Evolutionary conservation across 371 early-diverging fungal genomes (phyloP), one percentile per base, ranked within the genome.

Genomic region (Apophysomyces trapeziformis): DNA sequence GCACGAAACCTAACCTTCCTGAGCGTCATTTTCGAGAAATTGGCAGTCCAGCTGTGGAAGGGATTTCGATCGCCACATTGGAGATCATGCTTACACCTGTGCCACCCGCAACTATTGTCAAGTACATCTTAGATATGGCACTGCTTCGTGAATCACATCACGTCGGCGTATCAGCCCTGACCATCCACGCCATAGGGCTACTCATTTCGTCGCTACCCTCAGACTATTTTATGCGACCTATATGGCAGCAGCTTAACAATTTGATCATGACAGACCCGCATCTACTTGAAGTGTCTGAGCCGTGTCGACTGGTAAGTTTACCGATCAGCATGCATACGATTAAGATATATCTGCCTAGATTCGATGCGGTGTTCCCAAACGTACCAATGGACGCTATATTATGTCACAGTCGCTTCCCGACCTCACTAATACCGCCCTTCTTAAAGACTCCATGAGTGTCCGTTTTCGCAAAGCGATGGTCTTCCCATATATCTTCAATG

Each of bases 21-120:
- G 92, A 92, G 68, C 79, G 90, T 0, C 92, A 91, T 68, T 93
- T 90, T 66, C 84, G 92, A 39, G 93, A 93, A 71, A 89, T 92
- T 38, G 82, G 92, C 1, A 92, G 90, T 58, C 93, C 93, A 12
- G 87, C 89, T 12, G 79, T 90, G 13, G 83, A 86, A 63, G 89
- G 84, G 0, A 77, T 92, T 39, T 80, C 80, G 16, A 84, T 87
- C 43, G 89, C 89, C 6, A 83, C 84, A n/a, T 79, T 92, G 16
- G 93, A 93, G 68, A 72, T 89, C 32, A 74, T 93, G 66, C 63
- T 86, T 16, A 78, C 85, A 0, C 87, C 87, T 0, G 67, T 86
- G 5, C 59, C 74, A 1, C 83, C 85, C 26, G 71, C 71, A 11
- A 72, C 67, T 2, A 72, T 86, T 14, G 65, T 85, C 26, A 75